Base-by-base conservation (phyloP, 345 rosid genomes). In the Aurinia saxatilis region DNA sequence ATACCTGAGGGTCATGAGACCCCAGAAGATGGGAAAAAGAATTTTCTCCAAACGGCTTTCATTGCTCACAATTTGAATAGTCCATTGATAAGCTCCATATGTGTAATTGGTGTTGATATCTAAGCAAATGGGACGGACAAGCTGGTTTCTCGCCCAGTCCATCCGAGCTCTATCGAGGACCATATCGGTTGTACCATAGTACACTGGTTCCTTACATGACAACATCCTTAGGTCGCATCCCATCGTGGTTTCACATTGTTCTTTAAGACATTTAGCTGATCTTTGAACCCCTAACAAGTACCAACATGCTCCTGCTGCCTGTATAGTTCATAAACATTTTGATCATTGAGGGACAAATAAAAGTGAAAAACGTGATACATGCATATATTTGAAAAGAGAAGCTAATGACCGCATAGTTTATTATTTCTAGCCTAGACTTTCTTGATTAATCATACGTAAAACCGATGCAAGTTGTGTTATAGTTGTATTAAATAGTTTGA, bases 231-330 rank as follows among this genome's bases (percentile, higher is more conserved):
- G 37, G 57, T 78, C 78, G 65, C 97, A 85, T 4, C 84, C 77
- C 8, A 34, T 16, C 5, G 71, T 60, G 40, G 0, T 57, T 68
- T 81, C 76, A 73, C 99, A 93, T 44, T 87, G 87, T 68, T 89
- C 90, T 67, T 69, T 82, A 41, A 93, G 52, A 59, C 99, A 93
- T 51, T 85, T 87, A 8, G 80, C 84, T 8, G 97, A 70, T 70
- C 96, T 84, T 50, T 93, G 99, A 19, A 89, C 77, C 44, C 99
- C 99, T 54, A 93, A 56, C 57, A 93, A 80, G 77, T 93, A 93
- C 99, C 99, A 93, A 71, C 97, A 93, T 23, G 97, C 99, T 60
- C 99, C 99, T 5, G 96, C 95, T 6, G 91, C 97, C 99, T 92
- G 73, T 17, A n/a, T n/a, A 29, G 18, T 53, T 29, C 50, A 37